Evolutionary conservation across 257 asterid species (phyloP), one percentile per base, ranked within the genome.

Genomic region (Solanum pennellii): DNA sequence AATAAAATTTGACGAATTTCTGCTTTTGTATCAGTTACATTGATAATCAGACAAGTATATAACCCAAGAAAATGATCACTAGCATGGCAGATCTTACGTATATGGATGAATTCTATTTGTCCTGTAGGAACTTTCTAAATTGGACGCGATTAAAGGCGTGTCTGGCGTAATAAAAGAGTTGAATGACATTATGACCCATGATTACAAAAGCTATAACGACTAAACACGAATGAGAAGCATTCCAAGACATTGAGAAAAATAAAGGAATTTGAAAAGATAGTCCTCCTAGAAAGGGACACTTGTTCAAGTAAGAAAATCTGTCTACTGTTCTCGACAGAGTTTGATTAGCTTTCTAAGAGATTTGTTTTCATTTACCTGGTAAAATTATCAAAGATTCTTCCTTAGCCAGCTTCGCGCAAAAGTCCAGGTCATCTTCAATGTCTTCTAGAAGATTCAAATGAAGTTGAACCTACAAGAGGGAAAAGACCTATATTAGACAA

Each of bases 341-440:
- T n/a, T 79, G 25, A 69, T 39, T 59, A 4, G 35, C 56, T 62
- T 69, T 2, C 6, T 39, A 25, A 23, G 56, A n/a, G 6, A 45
- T 6, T 79, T 79, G 66, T 16, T 79, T 76, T 27, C 12, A 39
- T 52, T 87, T 82, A 94, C 98, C 98, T 89, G 98, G 98, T 83
- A 94, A 85, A 74, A 92, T 73, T 52, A 94, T 25, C 60, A 93
- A 90, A 2, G 95, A 91, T 89, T 95, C 96, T 91, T 95, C 98
- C 35, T 71, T 89, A 41, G 97, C 95, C 7, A 95, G 95, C 89
- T 89, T 93, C 68, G 89, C 9, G 25, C 95, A 92, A 83, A 95
- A 95, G 27, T 94, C 97, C 91, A 91, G 25, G 88, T 95, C 98
- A 69, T 96, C 99, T 79, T 82, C 73, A 12, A 96, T 91, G 85